Base-by-base conservation (phyloP, 2,329 filamentous ascomycete genomes). In the Lizonia empirigonia region DNA sequence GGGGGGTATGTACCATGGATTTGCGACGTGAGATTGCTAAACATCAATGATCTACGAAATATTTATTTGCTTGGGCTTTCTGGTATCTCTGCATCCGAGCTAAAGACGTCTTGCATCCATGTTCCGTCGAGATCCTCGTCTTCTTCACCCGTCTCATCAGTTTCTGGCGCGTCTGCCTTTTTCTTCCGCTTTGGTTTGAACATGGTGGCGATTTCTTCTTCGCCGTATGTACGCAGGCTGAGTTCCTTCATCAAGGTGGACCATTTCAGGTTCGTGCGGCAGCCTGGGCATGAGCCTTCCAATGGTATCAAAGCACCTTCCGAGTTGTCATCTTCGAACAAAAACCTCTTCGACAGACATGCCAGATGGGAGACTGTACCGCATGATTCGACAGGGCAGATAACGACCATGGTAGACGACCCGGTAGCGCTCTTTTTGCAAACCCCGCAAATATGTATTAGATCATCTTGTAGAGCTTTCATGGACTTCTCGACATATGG, bases 221-320 rank as follows among this genome's bases (percentile, higher is more conserved):
- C 73, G 0, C 88, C 91, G 19, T 90, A 82, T 27, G 84, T 77
- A 24, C 93, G 82, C 39, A 96, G 74, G 41, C 82, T 94, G 61
- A 96, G 74, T 68, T 96, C 92, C 67, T 86, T 92, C 76, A 95
- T 88, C 75, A 97, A 83, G 38, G 88, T 83, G 0, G 80, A 78
- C 93, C 93, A 97, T 41, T 78, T 70, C 2, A 91, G 74, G 4
- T 77, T 72, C 0, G 78, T 77, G 1, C 79, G 74, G 67, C 93
- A 97, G 16, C 76, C 75, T 0, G 90, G 90, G 74, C 93, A 97
- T 2, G 64, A 72, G 2, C 91, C 91, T 26, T 78, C 68, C 1
- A 82, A 77, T 0, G 93, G 93, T 1, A 96, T 66, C 1, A 96
- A 63, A 1, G 65, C 62, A 1, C 64, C 62, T 15, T 58, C 53